These are phyloP conservation scores for Eremothecium cymbalariae DNA, from an alignment of 1,139 yeast species.

Conservation along the genomic window DNA sequence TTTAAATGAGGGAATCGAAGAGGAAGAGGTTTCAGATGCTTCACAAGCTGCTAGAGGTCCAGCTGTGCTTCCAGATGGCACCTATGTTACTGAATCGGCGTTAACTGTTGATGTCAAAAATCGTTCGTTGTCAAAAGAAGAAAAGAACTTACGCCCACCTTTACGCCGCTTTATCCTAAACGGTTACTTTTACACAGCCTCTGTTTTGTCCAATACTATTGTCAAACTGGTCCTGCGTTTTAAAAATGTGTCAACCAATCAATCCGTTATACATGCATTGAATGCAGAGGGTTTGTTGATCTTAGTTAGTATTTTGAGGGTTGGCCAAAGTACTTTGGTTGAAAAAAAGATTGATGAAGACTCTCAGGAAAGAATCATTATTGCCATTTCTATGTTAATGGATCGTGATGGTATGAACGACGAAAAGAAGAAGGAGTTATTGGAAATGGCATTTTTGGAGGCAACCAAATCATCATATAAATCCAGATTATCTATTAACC, in stretches of 20 bases:
- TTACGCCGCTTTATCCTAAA: constrained; percentile 71
- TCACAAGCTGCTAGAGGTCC: constrained; percentile 48
- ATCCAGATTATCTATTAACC: constrained; percentile 47
- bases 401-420: constrained; percentile 47
- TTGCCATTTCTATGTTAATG: constrained; percentile 71
- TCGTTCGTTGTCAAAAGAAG: constrained; percentile 18
- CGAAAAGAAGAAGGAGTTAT: constrained; percentile 36
- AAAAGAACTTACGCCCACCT: constrained; percentile 48
- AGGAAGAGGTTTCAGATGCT: constrained; percentile 32
- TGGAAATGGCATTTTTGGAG: constrained; percentile 72
- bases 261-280: constrained; percentile 63
- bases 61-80: constrained; percentile 91
- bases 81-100: constrained; percentile 95
- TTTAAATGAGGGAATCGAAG: constrained; percentile 31
- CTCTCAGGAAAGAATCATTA: constrained; percentile 81
- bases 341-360: constrained; percentile 86
- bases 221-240: constrained; percentile 82
- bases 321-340: constrained; percentile 74
- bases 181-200: constrained; percentile 87
- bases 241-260: constrained; percentile 48
- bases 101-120: constrained; percentile 34
- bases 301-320: constrained; percentile 84
- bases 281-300: constrained; percentile 93
- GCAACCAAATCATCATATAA: constrained; percentile 83
- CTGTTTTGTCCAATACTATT: constrained; percentile 80